Evolutionary conservation across 139 green algal species (phyloP).

Genomic region (Micromonas pusilla): DNA sequence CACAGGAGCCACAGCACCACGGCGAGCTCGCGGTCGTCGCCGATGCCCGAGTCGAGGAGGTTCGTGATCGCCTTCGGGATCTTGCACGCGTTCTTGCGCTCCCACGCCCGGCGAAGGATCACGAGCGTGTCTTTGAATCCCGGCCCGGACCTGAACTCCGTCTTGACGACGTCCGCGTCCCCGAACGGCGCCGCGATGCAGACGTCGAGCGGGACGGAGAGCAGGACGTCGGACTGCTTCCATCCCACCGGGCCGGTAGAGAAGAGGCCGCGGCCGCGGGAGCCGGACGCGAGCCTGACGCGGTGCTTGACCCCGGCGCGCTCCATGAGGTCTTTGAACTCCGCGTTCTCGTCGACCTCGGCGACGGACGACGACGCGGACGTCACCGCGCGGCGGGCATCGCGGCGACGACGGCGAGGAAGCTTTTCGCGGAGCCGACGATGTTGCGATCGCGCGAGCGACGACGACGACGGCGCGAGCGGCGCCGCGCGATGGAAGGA

Average conservation of each 20-base stretch:
- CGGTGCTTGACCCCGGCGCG: background rate
- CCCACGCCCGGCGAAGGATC: background rate
- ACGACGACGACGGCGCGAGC: too few species aligned
- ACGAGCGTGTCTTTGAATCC: background rate
- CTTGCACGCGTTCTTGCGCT: background rate
- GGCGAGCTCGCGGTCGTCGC: background rate
- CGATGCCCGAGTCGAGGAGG: background rate
- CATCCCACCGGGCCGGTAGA: background rate
- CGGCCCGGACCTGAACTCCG: background rate
- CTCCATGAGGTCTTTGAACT: background rate
- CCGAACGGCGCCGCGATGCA: constrained; percentile 16
- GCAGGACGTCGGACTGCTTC: background rate
- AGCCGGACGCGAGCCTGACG: background rate
- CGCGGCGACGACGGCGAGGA: too few species aligned
- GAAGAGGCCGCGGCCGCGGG: constrained; percentile 3
- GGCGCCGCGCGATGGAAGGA: too few species aligned
- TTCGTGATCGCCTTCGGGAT: background rate
- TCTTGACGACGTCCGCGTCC: background rate
- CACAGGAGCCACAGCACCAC: constrained; percentile 12
- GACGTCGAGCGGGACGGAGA: constrained; percentile 10
- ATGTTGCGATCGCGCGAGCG: background rate
- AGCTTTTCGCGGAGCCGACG: too few species aligned
- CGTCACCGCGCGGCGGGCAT: background rate
- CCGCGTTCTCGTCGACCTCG: background rate
- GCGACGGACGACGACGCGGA: background rate